Base-by-base conservation (phyloP, 2,329 filamentous ascomycete genomes). In the Ustulina deusta region DNA sequence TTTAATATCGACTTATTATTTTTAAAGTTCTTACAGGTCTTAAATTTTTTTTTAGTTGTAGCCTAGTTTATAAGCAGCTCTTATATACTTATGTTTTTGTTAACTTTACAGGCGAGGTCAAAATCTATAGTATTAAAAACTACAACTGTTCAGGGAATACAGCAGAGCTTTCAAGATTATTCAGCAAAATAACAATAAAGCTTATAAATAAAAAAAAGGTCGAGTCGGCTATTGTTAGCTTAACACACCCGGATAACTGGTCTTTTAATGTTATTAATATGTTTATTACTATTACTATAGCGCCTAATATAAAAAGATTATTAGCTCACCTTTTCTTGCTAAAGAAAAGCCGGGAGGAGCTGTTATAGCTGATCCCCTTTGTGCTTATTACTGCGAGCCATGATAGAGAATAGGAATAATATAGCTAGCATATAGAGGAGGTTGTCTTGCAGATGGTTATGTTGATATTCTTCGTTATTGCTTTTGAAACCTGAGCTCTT, bases 61-160 rank as follows among this genome's bases (percentile, higher is more conserved):
- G 44, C 46, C 29, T 65, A 0, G 27, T 60, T 60, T 22, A 55
- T 38, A 6, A 65, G 9, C 6, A 60, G 17, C 46, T 65, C 3
- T 65, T 7, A 9, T 65, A n/a, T 54, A 25, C 36, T 3, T 38
- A 60, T 22, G 2, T 65, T 42, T 22, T 59, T 7, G 13, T 60
- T 1, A 60, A 46, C 27, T 60, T 65, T 51, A 11, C 46, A 3
- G 46, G 55, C 36, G 13, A 65, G 22, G 25, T 60, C 1, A 65
- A 65, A n/a, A 65, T 65, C n/a, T 34, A 22, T 36, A 38, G 60
- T 22, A 25, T 65, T 20, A 17, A 65, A 49, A 46, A 65, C 20
- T 55, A 13, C 17, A 61, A 17, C 20, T 36, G 25, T 22, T 49
- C 20, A 60, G 20, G 22, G 5, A 20, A 58, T 44, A 58, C 40